A percentile compares a stretch with the other conserved stretches of the same genome.
These are phyloP conservation scores for Neurospora sp. DNA, from an alignment of 495 filamentous ascomycete species.

Conservation along the genomic window DNA sequence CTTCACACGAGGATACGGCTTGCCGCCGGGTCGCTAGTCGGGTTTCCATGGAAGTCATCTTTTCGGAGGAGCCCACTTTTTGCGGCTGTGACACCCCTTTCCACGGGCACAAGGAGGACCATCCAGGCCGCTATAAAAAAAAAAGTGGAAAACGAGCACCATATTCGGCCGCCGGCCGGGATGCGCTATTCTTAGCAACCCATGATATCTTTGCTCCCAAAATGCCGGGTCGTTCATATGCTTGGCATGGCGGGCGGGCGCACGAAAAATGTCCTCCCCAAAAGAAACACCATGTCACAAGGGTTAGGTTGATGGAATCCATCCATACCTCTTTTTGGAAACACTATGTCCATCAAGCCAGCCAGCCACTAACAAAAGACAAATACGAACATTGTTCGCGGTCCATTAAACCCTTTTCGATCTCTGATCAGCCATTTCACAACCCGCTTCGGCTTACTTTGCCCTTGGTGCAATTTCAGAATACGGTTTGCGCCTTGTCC, in stretches of 20 bases:
- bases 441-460: background rate
- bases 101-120: background rate
- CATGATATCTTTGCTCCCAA: background rate
- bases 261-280: background rate
- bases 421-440: background rate
- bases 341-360: background rate
- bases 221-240: background rate
- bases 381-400: background rate
- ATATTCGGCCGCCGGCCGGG: background rate
- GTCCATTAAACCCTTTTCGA: background rate
- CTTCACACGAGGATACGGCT: background rate
- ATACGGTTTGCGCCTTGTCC: background rate
- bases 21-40: background rate
- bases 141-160: background rate
- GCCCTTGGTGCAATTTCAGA: background rate
- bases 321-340: background rate
- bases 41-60: background rate
- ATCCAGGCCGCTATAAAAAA: background rate
- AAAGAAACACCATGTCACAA: background rate
- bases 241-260: background rate
- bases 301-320: background rate
- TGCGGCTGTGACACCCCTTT: slow-evolving; percentile 11
- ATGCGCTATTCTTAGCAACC: background rate
- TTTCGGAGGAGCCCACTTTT: slow-evolving; percentile 5
- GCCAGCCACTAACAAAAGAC: background rate